Percentiles rank a stretch among this genome's conserved stretches.
phyloP scores from a whole-genome alignment of 2,329 filamentous ascomycete species.

The Aspergillus transmontanensis region DNA sequence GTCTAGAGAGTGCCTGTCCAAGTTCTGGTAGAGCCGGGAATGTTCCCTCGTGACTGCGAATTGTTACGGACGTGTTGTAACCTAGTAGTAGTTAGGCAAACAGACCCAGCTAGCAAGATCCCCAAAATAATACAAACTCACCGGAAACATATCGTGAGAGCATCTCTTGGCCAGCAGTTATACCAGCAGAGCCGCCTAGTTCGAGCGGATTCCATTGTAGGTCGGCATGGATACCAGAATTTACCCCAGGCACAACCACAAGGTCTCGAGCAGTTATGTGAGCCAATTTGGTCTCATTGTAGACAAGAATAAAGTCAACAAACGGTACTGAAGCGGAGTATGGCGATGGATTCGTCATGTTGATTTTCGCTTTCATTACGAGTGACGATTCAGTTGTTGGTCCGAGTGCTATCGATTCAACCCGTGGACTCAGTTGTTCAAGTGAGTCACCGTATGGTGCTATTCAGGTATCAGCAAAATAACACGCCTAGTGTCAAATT shows the following conservation, averaged over 20 bases:
- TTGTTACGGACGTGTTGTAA: slow-evolving; percentile 76
- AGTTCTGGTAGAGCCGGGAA: slow-evolving; percentile 74
- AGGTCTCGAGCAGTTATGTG: slow-evolving; percentile 70
- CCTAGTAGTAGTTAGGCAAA: slow-evolving; percentile 46
- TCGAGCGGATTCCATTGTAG: slow-evolving; percentile 73
- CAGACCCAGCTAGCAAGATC: not conserved
- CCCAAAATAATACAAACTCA: slow-evolving; percentile 27
- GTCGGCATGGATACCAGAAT: slow-evolving; percentile 67
- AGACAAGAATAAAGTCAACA: slow-evolving; percentile 72
- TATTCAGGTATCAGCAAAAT: slow-evolving; percentile 40
- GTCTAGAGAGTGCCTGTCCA: slow-evolving; percentile 70
- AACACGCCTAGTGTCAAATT: slow-evolving; percentile 27
- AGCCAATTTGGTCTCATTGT: slow-evolving; percentile 73
- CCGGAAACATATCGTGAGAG: slow-evolving; percentile 85
- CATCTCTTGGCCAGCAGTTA: slow-evolving; percentile 67
- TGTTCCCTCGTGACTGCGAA: slow-evolving; percentile 70
- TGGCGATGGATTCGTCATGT: slow-evolving; percentile 85
- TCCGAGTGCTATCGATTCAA: slow-evolving; percentile 71
- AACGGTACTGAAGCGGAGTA: slow-evolving; percentile 84
- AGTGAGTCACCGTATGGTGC: slow-evolving; percentile 60
- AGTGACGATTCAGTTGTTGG: slow-evolving; percentile 73
- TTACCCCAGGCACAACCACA: slow-evolving; percentile 67
- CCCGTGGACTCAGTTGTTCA: slow-evolving; percentile 60
- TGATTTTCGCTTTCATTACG: slow-evolving; percentile 70
- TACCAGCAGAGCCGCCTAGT: slow-evolving; percentile 63